Evolutionary conservation across 2,329 filamentous ascomycete species (phyloP), one percentile per base, ranked within the genome.

Genomic region (Xylaria sp.): DNA sequence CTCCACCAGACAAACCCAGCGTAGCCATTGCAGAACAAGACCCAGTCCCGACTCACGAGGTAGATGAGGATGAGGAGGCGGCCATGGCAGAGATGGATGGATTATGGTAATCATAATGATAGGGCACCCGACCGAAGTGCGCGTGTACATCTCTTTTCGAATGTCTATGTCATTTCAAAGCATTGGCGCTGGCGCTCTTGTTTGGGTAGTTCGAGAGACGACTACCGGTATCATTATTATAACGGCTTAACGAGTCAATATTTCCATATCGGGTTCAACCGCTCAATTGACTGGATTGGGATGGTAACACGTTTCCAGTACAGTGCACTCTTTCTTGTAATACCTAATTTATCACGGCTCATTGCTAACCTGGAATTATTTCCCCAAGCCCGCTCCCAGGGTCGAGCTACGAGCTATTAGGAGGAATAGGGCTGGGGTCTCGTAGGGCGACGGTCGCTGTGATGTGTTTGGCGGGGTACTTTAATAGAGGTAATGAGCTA

Each of bases 31-130:
- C 32, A 18, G 44, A 29, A n/a, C 42, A 50, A 51, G 21, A 3
- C 16, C 6, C n/a, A 2, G 37, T 37, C 5, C 13, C 16, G 10
- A 16, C 23, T 32, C 53, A 55, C 13, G n/a, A 35, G 9, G 27
- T 68, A 37, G 65, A 70, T 51, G 63, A 69, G 16, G 71, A 73
- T 40, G 69, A 66, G 47, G 71, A 73, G 63, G 69, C 70, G 0
- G 71, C 69, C 21, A 73, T 73, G 72, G 72, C 72, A 12, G 72
- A 73, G 65, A 87, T 89, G 85, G 86, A 86, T 48, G 86, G 83
- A 0, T 70, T 87, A 27, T 88, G 84, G 85, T 86, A 69, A 80
- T 29, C 10, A 32, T 44, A 29, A 37, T 12, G 4, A 25, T 23
- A 40, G 9, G 53, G n/a, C n/a, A 44, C 25, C n/a, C 29, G 12